Evolutionary conservation across 1,284 basidiomycete genomes (phyloP), one percentile per base, ranked within the genome.

Genomic region (Cutaneotrichosporon cyanovorans): DNA sequence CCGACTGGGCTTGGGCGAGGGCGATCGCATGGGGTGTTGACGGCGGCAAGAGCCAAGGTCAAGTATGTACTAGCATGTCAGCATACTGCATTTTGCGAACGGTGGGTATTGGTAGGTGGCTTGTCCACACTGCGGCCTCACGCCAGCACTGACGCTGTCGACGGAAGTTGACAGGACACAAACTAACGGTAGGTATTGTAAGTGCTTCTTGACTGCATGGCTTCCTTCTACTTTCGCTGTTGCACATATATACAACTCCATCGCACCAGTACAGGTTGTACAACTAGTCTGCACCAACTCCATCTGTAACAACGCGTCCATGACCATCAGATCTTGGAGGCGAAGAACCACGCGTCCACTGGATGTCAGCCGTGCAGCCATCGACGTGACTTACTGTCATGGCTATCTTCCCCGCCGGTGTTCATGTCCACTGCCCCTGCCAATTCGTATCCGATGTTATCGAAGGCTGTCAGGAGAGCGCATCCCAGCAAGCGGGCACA

Each of bases 321-420:
- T n/a, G n/a, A n/a, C n/a, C n/a, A n/a, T n/a, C n/a, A 28, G 7
- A 28, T 7, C 45, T 64, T 65, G 28, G 48, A 53, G 3, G 60
- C 63, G 39, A 68, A 66, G 60, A 65, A 65, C 65, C 64, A 68
- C 9, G 63, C 56, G 44, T 69, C 67, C 43, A 66, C 66, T 69
- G 48, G 7, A 28, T 11, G 33, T 43, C 19, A 30, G 15, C 21
- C 33, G 5, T 25, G 14, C 12, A 7, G 12, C 22, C 14, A 2
- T 15, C 18, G 12, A 37, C 4, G 34, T 11, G 37, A 50, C 50
- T 40, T 25, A 53, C 50, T 20, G 22, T 53, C 55, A 2, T 25
- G 14, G 4, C 10, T 12, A 14, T 40, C 30, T 16, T 62, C 57
- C 5, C 42, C 52, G 10, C 38, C 43, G 9, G 47, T 53, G 7